These are phyloP conservation scores for Mycena metata DNA, from an alignment of 768 basidiomycete species.

Conservation along the genomic window DNA sequence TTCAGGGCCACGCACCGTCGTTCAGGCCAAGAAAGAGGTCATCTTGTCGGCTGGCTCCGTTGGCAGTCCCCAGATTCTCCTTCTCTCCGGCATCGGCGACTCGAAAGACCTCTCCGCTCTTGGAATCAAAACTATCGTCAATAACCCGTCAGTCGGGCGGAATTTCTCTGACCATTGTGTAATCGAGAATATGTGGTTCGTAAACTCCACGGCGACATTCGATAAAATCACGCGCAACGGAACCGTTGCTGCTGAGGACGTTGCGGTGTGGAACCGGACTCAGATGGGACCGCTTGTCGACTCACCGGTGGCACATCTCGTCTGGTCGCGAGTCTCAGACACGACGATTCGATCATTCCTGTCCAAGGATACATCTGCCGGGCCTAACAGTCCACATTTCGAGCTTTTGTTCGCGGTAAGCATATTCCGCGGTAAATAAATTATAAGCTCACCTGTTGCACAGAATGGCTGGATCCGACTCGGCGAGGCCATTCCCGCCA, in stretches of 20 bases:
- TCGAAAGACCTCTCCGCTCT: not conserved
- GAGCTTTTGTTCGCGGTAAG: not conserved
- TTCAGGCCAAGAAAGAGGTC: not conserved
- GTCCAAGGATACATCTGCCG: not conserved
- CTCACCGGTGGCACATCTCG: not conserved
- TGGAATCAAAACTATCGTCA: not conserved
- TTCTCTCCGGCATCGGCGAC: conserved; percentile 1
- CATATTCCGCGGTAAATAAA: not conserved
- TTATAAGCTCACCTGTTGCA: not conserved
- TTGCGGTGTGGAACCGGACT: not conserved
- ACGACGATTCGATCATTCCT: not conserved
- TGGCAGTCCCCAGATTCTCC: not conserved
- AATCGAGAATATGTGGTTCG: not conserved
- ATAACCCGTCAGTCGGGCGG: not conserved
- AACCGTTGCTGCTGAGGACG: too few species aligned
- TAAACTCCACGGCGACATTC: conserved; percentile 1
- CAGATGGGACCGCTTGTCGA: not conserved
- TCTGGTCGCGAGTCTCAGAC: not conserved
- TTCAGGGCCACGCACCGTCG: too few species aligned
- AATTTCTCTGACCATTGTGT: not conserved
- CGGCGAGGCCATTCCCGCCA: not conserved
- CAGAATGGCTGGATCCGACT: not conserved
- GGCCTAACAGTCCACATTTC: not conserved
- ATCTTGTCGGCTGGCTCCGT: not conserved
- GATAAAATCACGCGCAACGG: conserved; percentile 6